Evolutionary conservation across 2,329 filamentous ascomycete species (phyloP), one percentile per base, ranked within the genome.

Genomic region (Aspergillus novofumigatus): DNA sequence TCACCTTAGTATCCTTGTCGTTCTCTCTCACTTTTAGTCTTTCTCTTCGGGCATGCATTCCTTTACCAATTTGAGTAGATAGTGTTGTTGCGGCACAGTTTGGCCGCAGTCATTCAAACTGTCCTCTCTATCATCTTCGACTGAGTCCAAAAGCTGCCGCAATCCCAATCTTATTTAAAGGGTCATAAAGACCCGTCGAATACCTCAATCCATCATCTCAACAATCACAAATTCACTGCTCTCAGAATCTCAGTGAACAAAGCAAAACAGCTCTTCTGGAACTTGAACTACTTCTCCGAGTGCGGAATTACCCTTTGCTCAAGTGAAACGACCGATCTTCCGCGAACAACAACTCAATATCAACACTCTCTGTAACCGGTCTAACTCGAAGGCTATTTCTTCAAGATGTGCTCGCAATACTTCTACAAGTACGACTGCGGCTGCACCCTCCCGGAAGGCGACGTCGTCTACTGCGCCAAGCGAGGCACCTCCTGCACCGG

Each of bases 351-450:
- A 35, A 35, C 11, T 35, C 32, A 5, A 35, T 21, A 35, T 14
- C 41, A 20, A 45, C 21, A 25, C 25, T 47, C 45, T 21, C 21
- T 14, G 11, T 49, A 47, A 17, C 21, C 47, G 5, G 4, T 26
- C 28, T 49, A 23, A 38, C 23, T 52, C 23, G 28, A 26, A 45
- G 26, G 50, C 48, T 10, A 49, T 26, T 41, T 44, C 28, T 20
- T 32, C 60, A 70, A 32, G 17, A 75, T 75, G 73, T 75, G 73
- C 54, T 72, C 69, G 2, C 59, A 72, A 53, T 75, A 75, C 58
- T 70, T 71, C 54, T 67, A 67, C 62, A 62, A 72, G 48, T 75
- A 72, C 58, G 71, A 70, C 59, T 75, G 72, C 57, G 72, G 72
- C 44, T 75, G 72, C 62, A 65, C 64, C 44, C 56, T 69, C 48